phyloP scores from a whole-genome alignment of 73 alveolate species.

The Blepharisma japonicum region DNA sequence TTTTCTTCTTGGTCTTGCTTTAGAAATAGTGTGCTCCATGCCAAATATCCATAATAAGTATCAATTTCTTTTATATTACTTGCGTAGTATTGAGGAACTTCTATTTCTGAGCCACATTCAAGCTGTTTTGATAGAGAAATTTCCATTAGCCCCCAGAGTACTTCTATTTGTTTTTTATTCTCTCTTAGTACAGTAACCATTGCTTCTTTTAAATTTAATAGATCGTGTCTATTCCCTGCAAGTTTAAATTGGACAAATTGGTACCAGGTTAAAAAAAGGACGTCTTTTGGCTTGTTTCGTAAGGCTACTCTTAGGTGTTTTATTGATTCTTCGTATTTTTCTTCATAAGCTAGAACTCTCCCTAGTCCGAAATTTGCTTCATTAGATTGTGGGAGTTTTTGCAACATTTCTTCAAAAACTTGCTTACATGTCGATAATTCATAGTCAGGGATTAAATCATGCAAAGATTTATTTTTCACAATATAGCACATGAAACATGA shows the following conservation, averaged over 20 bases:
- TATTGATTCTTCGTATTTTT: neutral
- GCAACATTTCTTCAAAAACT: neutral
- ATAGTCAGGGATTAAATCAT: slow-evolving; percentile 2
- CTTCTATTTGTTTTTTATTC: neutral
- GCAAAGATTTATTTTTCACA: neutral
- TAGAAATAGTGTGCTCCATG: neutral
- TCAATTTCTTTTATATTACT: neutral
- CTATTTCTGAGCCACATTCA: neutral
- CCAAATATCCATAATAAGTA: neutral
- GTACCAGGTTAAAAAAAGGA: neutral
- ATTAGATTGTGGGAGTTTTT: neutral
- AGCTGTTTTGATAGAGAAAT: neutral
- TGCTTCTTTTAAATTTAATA: neutral
- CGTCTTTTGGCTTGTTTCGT: neutral
- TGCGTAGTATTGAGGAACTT: slow-evolving; percentile 6
- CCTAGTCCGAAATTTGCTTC: slow-evolving; percentile 6
- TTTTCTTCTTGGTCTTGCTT: neutral
- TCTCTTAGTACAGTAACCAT: neutral
- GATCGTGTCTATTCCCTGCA: neutral
- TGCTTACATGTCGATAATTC: neutral
- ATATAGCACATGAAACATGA: neutral
- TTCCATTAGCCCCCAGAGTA: slow-evolving; percentile 8
- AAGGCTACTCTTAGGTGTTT: neutral
- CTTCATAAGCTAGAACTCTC: neutral
- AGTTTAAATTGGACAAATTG: neutral